Evolutionary conservation across 495 filamentous ascomycete species (phyloP).

Genomic region (Trichoderma erinaceum): DNA sequence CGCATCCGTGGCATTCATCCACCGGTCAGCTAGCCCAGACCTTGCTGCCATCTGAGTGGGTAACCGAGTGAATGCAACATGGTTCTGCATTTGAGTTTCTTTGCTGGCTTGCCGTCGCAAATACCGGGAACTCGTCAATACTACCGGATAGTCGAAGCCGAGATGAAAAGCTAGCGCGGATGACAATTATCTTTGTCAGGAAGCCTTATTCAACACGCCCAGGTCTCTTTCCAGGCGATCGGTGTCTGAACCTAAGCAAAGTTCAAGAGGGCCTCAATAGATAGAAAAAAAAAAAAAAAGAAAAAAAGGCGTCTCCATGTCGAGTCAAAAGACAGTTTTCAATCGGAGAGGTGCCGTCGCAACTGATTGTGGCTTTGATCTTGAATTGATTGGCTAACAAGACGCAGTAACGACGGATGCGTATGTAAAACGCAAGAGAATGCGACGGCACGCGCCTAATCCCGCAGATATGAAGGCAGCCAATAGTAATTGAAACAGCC

Average conservation of each 20-base stretch:
- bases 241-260: no score
- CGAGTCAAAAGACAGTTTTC: neutral
- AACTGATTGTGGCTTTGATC: neutral
- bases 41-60: neutral
- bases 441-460: conserved; percentile 1
- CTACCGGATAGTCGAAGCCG: no score
- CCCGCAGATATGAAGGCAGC: neutral
- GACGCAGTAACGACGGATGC: neutral
- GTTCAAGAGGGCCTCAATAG: no score
- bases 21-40: neutral
- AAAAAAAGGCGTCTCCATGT: neutral
- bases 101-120: neutral
- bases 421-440: neutral
- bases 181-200: no score
- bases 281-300: neutral
- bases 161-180: no score
- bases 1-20: neutral
- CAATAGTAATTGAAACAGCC: neutral
- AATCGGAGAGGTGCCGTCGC: neutral
- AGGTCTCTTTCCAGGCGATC: no score
- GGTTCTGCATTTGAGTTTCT: neutral
- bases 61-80: neutral
- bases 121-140: neutral
- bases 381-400: neutral
- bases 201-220: no score